Evolutionary conservation across 768 basidiomycete species (phyloP).

Genomic region (Dendrothele bispora): DNA sequence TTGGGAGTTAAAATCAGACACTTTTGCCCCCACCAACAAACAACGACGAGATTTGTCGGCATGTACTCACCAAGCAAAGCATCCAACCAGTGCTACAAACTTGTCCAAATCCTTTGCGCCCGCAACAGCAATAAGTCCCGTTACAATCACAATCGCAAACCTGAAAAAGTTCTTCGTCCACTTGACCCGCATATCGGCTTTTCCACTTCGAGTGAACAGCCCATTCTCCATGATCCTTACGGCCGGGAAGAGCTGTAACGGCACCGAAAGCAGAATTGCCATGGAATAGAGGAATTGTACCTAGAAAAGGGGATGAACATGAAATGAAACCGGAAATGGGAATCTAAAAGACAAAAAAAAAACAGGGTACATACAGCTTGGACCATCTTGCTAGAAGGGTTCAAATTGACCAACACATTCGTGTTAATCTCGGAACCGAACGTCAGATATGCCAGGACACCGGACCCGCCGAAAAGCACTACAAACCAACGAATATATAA

Average conservation of each 20-base stretch:
- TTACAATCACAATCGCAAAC: constrained; percentile 71
- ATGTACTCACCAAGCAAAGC: constrained; percentile 82
- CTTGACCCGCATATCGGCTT: constrained; percentile 77
- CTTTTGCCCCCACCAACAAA: no score
- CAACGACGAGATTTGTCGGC: no score
- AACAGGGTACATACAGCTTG: constrained; percentile 62
- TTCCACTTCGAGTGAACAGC: constrained; percentile 86
- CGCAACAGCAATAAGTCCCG: constrained; percentile 78
- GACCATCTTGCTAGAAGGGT: constrained; percentile 79
- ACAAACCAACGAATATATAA: constrained; percentile 11
- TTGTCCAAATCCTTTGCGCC: constrained; percentile 93
- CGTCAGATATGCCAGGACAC: constrained; percentile 82
- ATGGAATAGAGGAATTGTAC: constrained; percentile 88
- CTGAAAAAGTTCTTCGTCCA: constrained; percentile 96
- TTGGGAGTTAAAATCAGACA: constrained; percentile 1
- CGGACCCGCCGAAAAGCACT: constrained; percentile 88
- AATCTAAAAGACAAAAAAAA: neutral
- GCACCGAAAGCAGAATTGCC: constrained; percentile 89
- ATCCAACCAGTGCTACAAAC: constrained; percentile 91
- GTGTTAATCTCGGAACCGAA: constrained; percentile 89
- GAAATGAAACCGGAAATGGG: constrained; percentile 1
- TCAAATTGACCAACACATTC: constrained; percentile 93
- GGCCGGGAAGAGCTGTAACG: constrained; percentile 97
- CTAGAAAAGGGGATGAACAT: constrained; percentile 27
- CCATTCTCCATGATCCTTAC: constrained; percentile 97